Base-by-base conservation (phyloP, 2,329 filamentous ascomycete species). In the Cercospora zeae-maydis region DNA sequence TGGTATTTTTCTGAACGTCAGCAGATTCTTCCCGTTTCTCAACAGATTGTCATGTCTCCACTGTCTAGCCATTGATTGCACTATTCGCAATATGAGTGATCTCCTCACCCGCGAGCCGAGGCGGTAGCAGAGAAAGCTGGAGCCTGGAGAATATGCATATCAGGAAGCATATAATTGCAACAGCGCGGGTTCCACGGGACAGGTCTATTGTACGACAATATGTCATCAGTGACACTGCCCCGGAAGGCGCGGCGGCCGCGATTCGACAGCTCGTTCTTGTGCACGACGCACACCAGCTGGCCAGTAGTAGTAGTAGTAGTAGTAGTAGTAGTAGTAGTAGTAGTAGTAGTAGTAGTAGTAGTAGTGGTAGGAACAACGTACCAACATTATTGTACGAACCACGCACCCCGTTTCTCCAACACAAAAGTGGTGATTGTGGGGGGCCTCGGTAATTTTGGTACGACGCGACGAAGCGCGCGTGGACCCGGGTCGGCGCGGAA, bases 231-330 rank as follows among this genome's bases (percentile, higher is more conserved):
- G n/a, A 36, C 8, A 2, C 31, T 34, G 31, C 21, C 19, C 57
- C 57, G 57, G 30, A 27, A 34, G 13, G 21, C n/a, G 13, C 51
- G 27, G 14, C 30, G 16, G 3, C 54, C 27, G 33, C 55, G 47
- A 63, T 63, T 59, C 51, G 61, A 52, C 34, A 30, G 47, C 27
- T 63, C 61, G 56, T 56, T 63, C 55, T 59, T 56, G 51, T 24
- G 39, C 55, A 14, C 58, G 47, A 24, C 16, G n/a, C 14, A 8
- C 33, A 24, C 55, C 55, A 37, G 0, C n/a, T 7, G 16, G 16
- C 39, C 39, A 10, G 19, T 27, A 45, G n/a, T n/a, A n/a, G n/a
- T n/a, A n/a, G n/a, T n/a, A n/a, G n/a, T n/a, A n/a, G n/a, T n/a
- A n/a, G n/a, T n/a, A n/a, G n/a, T n/a, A n/a, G n/a, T n/a, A n/a